These are phyloP conservation scores for Lunularia cruciata DNA, from an alignment of 225 moss, liverwort and hornwort species.

Conservation along the genomic window DNA sequence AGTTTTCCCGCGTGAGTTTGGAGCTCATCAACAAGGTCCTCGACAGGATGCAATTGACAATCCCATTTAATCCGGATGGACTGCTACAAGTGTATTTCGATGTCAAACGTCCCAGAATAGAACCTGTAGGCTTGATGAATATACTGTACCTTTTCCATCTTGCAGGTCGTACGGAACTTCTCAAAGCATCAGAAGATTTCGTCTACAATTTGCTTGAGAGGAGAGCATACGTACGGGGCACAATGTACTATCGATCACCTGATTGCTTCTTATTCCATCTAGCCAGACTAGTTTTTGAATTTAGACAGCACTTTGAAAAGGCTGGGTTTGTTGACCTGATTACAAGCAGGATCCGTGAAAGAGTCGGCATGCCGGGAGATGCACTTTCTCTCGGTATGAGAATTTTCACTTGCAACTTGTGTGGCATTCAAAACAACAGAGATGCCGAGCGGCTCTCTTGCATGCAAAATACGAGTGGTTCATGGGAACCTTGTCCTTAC, in stretches of 20 bases:
- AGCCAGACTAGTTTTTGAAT: constrained; percentile 10
- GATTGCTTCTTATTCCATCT: constrained; percentile 22
- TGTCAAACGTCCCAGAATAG: constrained; percentile 11
- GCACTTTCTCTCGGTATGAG: constrained; percentile 20
- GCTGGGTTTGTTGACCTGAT: constrained; percentile 6
- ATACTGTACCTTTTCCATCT: constrained; percentile 18
- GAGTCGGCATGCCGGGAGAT: constrained; percentile 18
- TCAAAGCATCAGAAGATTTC: not conserved
- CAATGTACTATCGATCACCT: constrained; percentile 10
- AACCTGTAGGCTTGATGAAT: constrained; percentile 6
- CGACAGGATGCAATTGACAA: constrained; percentile 12
- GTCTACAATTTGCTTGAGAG: not conserved
- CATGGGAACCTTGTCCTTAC: constrained; percentile 39
- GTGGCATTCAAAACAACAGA: not conserved
- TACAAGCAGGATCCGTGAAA: constrained; percentile 4
- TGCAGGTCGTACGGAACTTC: not conserved
- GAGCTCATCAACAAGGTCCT: not conserved
- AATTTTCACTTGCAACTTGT: constrained; percentile 6
- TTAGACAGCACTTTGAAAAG: constrained; percentile 2
- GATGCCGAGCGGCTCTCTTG: constrained; percentile 22
- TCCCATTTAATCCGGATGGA: constrained; percentile 16
- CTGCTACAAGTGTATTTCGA: constrained; percentile 9
- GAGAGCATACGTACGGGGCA: not conserved
- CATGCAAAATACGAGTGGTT: constrained; percentile 27
- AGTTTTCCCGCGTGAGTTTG: constrained; percentile 16